phyloP scores from a whole-genome alignment of 495 filamentous ascomycete genomes.

The Paragyromitra xinjiangensis region DNA sequence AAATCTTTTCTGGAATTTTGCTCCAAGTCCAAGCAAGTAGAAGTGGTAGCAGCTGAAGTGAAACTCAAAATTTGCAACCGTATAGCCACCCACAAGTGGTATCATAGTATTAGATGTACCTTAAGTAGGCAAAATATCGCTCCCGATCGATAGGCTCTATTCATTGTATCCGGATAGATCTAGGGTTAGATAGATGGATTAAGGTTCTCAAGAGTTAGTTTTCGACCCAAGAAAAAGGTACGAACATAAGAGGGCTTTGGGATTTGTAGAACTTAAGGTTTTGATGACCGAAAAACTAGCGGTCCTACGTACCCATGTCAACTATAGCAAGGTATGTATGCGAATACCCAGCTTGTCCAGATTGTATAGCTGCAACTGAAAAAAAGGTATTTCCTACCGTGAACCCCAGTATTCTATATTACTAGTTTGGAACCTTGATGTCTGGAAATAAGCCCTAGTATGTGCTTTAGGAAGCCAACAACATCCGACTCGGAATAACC shows the following conservation, averaged over 20 bases:
- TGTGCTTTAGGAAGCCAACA: background rate
- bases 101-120: too few relatives aligned
- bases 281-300: background rate
- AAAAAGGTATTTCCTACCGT: background rate
- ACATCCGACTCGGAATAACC: background rate
- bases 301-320: background rate
- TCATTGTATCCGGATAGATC: background rate
- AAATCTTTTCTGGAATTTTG: background rate
- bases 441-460: background rate
- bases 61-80: background rate
- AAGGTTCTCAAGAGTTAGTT: too few relatives aligned
- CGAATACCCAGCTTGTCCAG: background rate
- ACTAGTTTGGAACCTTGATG: background rate
- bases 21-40: background rate
- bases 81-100: too few relatives aligned
- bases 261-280: background rate
- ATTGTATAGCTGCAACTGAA: background rate
- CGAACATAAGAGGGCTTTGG: background rate
- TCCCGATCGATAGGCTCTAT: background rate
- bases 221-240: background rate
- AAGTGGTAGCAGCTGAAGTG: background rate
- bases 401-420: background rate
- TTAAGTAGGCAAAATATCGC: background rate
- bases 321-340: background rate
- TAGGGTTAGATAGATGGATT: too few relatives aligned